phyloP scores from a whole-genome alignment of 345 rosid genomes.

The Euphorbia peplus region DNA sequence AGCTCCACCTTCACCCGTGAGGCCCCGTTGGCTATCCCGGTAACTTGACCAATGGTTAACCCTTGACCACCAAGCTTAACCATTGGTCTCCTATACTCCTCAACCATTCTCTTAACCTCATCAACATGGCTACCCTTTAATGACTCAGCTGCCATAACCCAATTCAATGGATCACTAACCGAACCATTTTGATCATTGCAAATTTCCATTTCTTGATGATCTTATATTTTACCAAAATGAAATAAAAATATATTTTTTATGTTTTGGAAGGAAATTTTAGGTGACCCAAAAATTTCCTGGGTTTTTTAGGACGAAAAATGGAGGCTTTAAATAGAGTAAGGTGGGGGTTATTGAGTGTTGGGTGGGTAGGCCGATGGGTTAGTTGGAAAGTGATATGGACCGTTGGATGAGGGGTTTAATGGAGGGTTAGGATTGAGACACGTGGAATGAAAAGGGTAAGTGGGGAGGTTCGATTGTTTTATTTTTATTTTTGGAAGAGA shows the following conservation, averaged over 20 bases:
- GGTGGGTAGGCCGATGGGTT: constrained; percentile 40
- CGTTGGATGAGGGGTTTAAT: constrained; percentile 34
- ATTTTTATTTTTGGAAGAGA: neutral
- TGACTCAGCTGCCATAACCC: constrained; percentile 64
- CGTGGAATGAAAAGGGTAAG: neutral
- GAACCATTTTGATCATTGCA: neutral
- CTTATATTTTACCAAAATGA: too few species aligned
- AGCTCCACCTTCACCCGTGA: constrained; percentile 20
- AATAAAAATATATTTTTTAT: neutral
- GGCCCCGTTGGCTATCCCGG: constrained; percentile 39
- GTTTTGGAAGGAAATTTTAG: constrained; percentile 17
- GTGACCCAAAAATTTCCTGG: constrained; percentile 23
- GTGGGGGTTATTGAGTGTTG: constrained; percentile 5
- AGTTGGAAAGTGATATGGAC: constrained; percentile 28
- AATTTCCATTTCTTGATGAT: constrained; percentile 9
- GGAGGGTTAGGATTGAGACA: constrained; percentile 21
- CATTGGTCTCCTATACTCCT: constrained; percentile 50
- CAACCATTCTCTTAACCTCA: constrained; percentile 74
- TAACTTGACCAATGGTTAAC: constrained; percentile 75
- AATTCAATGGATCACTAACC: constrained; percentile 56
- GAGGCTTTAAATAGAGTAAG: constrained; percentile 27
- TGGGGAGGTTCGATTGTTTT: neutral
- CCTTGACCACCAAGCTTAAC: constrained; percentile 67
- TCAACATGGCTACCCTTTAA: constrained; percentile 80
- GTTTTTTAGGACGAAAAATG: neutral